Conservation (phyloP, 23 red algal species). For the Porphyridium purpureum region DNA sequence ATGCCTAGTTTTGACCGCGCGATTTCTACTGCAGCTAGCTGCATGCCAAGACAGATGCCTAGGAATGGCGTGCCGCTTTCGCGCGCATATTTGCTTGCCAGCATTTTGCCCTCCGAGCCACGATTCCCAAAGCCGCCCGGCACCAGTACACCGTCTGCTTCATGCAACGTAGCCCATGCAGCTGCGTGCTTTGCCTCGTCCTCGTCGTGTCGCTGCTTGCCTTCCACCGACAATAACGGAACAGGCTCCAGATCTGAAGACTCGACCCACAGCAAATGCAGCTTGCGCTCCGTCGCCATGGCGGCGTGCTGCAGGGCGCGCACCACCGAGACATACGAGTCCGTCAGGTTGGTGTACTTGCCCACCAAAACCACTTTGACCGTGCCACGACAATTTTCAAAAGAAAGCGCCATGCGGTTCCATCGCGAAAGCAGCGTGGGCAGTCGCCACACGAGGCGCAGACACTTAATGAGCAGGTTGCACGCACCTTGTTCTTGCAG, state of each 20-base stretch:
- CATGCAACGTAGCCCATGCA: conserved; percentile 41
- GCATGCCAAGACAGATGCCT: conserved; percentile 98
- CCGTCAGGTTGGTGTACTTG: conserved; percentile 83
- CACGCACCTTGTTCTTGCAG: conserved; percentile 77
- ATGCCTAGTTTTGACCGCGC: conserved; percentile 11
- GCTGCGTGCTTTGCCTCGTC: conserved; percentile 1
- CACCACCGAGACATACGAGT: conserved; percentile 79
- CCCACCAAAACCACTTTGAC: conserved; percentile 75
- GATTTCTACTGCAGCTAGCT: conserved; percentile 70
- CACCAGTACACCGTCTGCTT: conserved; percentile 80
- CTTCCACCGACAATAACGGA: no score
- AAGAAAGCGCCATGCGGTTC: conserved; percentile 51
- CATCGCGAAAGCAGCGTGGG: conserved; percentile 73
- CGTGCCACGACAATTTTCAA: conserved; percentile 1
- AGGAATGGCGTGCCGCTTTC: conserved; percentile 54
- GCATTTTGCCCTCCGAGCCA: conserved; percentile 80
- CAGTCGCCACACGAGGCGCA: conserved; percentile 84
- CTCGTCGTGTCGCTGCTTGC: conserved; percentile 14
- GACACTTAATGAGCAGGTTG: conserved; percentile 71
- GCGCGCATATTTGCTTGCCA: conserved; percentile 49
- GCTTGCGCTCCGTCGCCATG: conserved; percentile 60
- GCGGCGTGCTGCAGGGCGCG: conserved; percentile 78
- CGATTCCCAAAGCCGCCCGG: conserved; percentile 93
- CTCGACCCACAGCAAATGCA: conserved; percentile 67
- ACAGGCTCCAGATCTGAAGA: conserved; percentile 48